A percentile compares a stretch with the other conserved stretches of the same genome.
Evolutionary conservation across 2,329 filamentous ascomycete genomes (phyloP).

Genomic region (Myrmaecium sp.): DNA sequence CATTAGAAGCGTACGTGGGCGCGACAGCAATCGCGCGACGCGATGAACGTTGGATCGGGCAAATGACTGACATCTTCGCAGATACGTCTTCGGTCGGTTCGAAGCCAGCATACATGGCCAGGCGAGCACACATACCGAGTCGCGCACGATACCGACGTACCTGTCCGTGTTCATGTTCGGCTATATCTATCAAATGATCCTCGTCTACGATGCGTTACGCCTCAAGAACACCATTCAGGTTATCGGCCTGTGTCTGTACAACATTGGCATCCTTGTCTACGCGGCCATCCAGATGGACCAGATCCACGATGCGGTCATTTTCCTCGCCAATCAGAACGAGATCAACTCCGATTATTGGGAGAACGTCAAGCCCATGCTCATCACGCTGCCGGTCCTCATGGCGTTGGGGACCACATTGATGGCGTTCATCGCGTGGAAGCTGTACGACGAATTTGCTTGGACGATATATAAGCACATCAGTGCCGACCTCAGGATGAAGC

Average conservation of each 20-base stretch:
- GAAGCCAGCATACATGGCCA: constrained; percentile 40
- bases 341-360: constrained; percentile 45
- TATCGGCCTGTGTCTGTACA: constrained; percentile 87
- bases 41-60: not conserved
- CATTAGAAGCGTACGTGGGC: constrained; percentile 65
- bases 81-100: constrained; percentile 82
- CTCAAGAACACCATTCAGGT: constrained; percentile 97
- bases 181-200: constrained; percentile 76
- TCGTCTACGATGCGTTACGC: constrained; percentile 85
- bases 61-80: constrained; percentile 18
- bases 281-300: constrained; percentile 86
- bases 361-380: constrained; percentile 55
- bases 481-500: constrained; percentile 91
- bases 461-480: constrained; percentile 99
- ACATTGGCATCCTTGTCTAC: constrained; percentile 81
- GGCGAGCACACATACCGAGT: constrained; percentile 22
- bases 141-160: constrained; percentile 74
- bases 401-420: constrained; percentile 57
- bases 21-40: not conserved
- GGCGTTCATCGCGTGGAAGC: constrained; percentile 71
- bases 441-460: constrained; percentile 98
- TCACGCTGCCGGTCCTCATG: constrained; percentile 75
- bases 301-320: constrained; percentile 54
- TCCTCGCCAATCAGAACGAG: constrained; percentile 29
- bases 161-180: constrained; percentile 94